A percentile compares a stretch with the other conserved stretches of the same genome.
These are phyloP conservation scores for Echium plantagineum DNA, from an alignment of 257 asterid species.

Conservation along the genomic window DNA sequence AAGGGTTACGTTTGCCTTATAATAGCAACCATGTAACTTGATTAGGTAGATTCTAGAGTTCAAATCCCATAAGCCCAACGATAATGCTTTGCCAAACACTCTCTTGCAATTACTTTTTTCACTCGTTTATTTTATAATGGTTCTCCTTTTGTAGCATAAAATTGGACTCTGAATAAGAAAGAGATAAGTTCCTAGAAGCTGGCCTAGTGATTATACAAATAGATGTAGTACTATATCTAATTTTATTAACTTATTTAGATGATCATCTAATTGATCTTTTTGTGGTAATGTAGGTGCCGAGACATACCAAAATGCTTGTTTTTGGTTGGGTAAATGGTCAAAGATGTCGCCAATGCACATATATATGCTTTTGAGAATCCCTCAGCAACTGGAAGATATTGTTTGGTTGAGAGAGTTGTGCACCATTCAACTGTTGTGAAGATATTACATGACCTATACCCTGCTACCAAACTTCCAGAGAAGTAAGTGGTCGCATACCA, in stretches of 20 bases:
- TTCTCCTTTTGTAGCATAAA: too few relatives aligned
- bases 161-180: too few relatives aligned
- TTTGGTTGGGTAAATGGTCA: slow-evolving; percentile 23
- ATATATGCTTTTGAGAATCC: slow-evolving; percentile 23
- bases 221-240: background rate
- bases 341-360: slow-evolving; percentile 25
- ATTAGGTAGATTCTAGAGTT: too few relatives aligned
- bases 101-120: too few relatives aligned
- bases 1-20: too few relatives aligned
- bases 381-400: slow-evolving; percentile 18
- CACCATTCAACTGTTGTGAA: slow-evolving; percentile 16
- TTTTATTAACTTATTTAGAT: slow-evolving; percentile 1
- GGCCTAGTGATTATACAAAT: background rate
- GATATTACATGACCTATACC: slow-evolving; percentile 15
- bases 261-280: background rate
- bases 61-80: too few relatives aligned
- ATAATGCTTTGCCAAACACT: too few relatives aligned
- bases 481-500: slow-evolving; percentile 1
- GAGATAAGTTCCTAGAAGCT: background rate
- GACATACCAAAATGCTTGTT: slow-evolving; percentile 21
- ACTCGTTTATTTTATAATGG: too few relatives aligned
- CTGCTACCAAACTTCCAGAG: slow-evolving; percentile 13
- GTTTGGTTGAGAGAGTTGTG: slow-evolving; percentile 14
- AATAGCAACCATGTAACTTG: too few relatives aligned
- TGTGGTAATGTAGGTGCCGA: slow-evolving; percentile 40